These are phyloP conservation scores for Penicillium daleae DNA, from an alignment of 495 filamentous ascomycete genomes.

Conservation along the genomic window DNA sequence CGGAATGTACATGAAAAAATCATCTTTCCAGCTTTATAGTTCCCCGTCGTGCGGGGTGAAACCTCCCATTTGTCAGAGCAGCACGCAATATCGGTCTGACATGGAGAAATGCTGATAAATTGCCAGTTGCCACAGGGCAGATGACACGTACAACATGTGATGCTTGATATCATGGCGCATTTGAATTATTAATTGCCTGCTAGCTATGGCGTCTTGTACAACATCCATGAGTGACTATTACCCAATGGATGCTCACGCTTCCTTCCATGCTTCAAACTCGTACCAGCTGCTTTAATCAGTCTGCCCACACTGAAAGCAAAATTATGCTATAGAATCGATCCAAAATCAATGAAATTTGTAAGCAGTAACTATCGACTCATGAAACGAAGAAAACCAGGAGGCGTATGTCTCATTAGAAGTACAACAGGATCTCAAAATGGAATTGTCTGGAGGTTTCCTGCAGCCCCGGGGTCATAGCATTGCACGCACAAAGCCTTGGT, in stretches of 20 bases:
- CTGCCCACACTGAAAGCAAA: neutral
- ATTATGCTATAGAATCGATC: neutral
- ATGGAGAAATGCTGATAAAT: slow-evolving; percentile 38
- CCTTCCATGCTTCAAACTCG: neutral
- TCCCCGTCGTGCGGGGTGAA: slow-evolving; percentile 22
- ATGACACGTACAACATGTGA: slow-evolving; percentile 12
- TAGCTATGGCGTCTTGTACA: neutral
- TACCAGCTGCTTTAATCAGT: neutral
- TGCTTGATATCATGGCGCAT: neutral
- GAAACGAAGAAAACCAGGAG: slow-evolving; percentile 29
- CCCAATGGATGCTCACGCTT: neutral
- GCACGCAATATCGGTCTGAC: slow-evolving; percentile 38
- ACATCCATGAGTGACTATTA: neutral
- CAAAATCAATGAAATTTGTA: slow-evolving; percentile 23
- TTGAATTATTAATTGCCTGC: neutral
- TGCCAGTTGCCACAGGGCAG: slow-evolving; percentile 6
- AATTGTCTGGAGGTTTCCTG: slow-evolving; percentile 32
- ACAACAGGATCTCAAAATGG: slow-evolving; percentile 33
- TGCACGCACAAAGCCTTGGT: slow-evolving; percentile 20
- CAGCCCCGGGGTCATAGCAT: slow-evolving; percentile 29
- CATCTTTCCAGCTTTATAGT: slow-evolving; percentile 16
- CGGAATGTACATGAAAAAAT: neutral
- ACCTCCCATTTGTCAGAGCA: slow-evolving; percentile 38
- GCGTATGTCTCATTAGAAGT: slow-evolving; percentile 44
- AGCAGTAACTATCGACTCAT: slow-evolving; percentile 34